Evolutionary conservation across 176 grass and related monocot species (phyloP).

Genomic region (Tillandsia fasciculata): DNA sequence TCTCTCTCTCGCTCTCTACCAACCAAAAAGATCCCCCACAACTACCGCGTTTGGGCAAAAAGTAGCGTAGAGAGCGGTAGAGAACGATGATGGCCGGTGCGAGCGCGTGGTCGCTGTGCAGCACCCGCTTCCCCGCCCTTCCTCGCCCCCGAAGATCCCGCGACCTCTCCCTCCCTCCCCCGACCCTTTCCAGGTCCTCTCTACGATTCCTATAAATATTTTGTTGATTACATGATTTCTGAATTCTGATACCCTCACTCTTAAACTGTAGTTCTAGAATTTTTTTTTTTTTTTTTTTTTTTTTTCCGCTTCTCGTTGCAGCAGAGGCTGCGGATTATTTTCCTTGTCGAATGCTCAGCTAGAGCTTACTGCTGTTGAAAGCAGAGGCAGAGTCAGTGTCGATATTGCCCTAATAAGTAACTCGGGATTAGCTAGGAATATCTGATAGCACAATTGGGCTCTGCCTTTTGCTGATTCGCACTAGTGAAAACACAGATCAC

Average conservation of each 20-base stretch:
- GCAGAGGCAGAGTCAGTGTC: too few species aligned
- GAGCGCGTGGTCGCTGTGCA: constrained; percentile 38
- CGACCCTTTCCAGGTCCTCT: constrained; percentile 23
- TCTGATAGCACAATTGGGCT: too few species aligned
- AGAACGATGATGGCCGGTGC: constrained; percentile 22
- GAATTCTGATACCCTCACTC: background rate
- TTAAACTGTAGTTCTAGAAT: background rate
- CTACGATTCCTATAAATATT: background rate
- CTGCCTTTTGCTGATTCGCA: too few species aligned
- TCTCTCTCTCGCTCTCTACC: too few species aligned
- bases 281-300: too few species aligned
- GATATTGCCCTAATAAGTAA: too few species aligned
- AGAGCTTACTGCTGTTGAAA: too few species aligned
- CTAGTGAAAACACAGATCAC: too few species aligned
- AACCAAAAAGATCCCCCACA: background rate
- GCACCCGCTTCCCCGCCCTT: constrained; percentile 32
- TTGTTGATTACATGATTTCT: background rate
- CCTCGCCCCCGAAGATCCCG: constrained; percentile 20
- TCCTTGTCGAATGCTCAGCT: too few species aligned
- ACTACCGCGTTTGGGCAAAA: background rate
- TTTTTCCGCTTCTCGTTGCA: too few species aligned
- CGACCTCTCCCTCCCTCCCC: constrained; percentile 21
- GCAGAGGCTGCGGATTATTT: too few species aligned
- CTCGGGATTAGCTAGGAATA: too few species aligned
- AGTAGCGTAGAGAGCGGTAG: background rate